Evolutionary conservation across 805 yeast species (phyloP).

Genomic region (Priceomyces medius): DNA sequence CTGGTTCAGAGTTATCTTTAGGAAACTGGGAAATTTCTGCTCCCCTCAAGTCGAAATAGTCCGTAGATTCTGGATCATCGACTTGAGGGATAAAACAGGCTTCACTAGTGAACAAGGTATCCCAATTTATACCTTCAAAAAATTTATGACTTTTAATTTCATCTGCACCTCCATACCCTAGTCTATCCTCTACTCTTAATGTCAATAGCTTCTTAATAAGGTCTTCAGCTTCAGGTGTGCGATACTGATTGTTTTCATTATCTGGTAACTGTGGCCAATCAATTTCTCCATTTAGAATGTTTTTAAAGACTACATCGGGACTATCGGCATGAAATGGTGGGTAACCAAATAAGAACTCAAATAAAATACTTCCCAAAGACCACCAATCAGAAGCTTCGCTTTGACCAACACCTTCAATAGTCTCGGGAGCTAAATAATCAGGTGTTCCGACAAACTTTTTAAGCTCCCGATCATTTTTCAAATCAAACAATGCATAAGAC

Average conservation of each 20-base stretch:
- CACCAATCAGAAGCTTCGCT: slow-evolving; percentile 95
- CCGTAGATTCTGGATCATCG: slow-evolving; percentile 83
- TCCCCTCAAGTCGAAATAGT: slow-evolving; percentile 89
- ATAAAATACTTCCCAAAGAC: slow-evolving; percentile 94
- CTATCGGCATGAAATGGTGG: slow-evolving; percentile 90
- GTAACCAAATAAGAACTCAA: slow-evolving; percentile 87
- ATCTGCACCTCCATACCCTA: slow-evolving; percentile 75
- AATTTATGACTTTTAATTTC: slow-evolving; percentile 82
- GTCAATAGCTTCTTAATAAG: slow-evolving; percentile 62
- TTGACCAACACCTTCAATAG: slow-evolving; percentile 80
- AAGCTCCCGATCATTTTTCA: slow-evolving; percentile 51
- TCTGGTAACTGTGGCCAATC: slow-evolving; percentile 77
- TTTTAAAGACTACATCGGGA: slow-evolving; percentile 78
- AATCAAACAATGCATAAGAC: slow-evolving; percentile 70
- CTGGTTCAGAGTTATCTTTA: slow-evolving; percentile 40
- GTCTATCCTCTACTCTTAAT: slow-evolving; percentile 61
- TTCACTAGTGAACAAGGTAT: slow-evolving; percentile 59
- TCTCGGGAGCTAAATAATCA: slow-evolving; percentile 96
- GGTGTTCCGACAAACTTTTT: slow-evolving; percentile 93
- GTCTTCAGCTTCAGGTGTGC: slow-evolving; percentile 71
- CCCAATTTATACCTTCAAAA: slow-evolving; percentile 75
- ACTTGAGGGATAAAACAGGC: slow-evolving; percentile 81
- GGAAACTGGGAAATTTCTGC: slow-evolving; percentile 71
- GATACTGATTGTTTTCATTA: slow-evolving; percentile 51
- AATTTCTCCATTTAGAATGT: slow-evolving; percentile 69